phyloP scores from a whole-genome alignment of 108 stramenopile genomes.

The Chaetoceros muelleri region DNA sequence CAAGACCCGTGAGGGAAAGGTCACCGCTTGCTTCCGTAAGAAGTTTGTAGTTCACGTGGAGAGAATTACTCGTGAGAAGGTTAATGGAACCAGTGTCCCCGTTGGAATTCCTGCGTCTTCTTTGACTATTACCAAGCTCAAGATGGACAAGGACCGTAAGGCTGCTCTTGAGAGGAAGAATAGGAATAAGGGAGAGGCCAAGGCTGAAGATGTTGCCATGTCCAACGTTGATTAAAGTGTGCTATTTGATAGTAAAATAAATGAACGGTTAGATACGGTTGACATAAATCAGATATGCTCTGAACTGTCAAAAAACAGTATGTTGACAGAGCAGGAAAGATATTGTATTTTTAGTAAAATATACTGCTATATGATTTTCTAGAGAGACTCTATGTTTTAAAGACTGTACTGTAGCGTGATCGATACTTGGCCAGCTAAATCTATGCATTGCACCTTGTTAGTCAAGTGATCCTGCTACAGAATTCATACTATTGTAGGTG shows the following conservation, averaged over 20 bases:
- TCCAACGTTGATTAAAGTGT: slow-evolving; percentile 89
- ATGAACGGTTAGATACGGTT: not conserved
- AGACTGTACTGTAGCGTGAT: no score
- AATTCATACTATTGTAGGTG: no score
- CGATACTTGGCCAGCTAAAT: no score
- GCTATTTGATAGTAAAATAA: slow-evolving; percentile 2
- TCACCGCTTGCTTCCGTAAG: slow-evolving; percentile 89
- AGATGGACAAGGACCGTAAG: slow-evolving; percentile 99
- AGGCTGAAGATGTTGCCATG: slow-evolving; percentile 83
- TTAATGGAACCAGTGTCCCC: slow-evolving; percentile 83
- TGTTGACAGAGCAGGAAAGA: no score
- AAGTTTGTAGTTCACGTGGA: slow-evolving; percentile 99
- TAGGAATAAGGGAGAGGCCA: slow-evolving; percentile 45
- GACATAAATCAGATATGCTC: no score
- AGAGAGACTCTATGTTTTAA: no score
- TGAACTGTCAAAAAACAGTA: no score
- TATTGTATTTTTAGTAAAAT: no score
- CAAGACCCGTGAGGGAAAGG: slow-evolving; percentile 98
- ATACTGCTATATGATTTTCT: no score
- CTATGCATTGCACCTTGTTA: no score
- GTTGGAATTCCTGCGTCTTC: slow-evolving; percentile 94
- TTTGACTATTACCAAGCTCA: slow-evolving; percentile 95
- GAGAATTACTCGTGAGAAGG: slow-evolving; percentile 95
- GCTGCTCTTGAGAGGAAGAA: slow-evolving; percentile 92
- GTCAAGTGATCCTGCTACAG: no score